Evolutionary conservation across 352 stramenopile species (phyloP), one percentile per base, ranked within the genome.

Genomic region (Phytophthora ohioensis): DNA sequence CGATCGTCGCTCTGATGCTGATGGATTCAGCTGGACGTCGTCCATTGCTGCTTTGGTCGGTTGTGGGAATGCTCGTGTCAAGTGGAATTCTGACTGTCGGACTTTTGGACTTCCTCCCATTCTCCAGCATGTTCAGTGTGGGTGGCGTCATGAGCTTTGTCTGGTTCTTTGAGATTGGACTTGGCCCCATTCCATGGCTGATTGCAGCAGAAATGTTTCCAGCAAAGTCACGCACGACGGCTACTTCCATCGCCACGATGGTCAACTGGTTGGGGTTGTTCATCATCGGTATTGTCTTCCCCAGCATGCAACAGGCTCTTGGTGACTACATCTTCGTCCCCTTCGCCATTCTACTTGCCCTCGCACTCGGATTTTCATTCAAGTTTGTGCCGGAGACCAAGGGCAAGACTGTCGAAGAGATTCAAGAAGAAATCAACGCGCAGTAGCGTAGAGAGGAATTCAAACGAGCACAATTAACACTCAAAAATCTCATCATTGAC

Each of bases 121-220:
- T 87, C 41, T 69, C 67, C 6, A 88, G 74, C 46, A 69, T 83
- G 4, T 67, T 77, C 49, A 81, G 76, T 17, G 76, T 92, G 56
- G 81, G 83, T 5, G 85, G 83, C 41, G 81, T 91, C 47, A 90
- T 87, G 78, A 83, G 75, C 58, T 92, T 91, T 47, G 83, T 92
- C 6, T 92, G 85, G 80, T 92, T 85, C 72, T 88, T 88, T 61
- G 81, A 88, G 67, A 85, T 89, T 15, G 81, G 81, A 2, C 64
- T 89, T 1, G 96, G 96, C 3, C 95, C 97, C 9, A 98, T 99
- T 65, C 95, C 96, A 46, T 99, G 95, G 96, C 75, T 98, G 12
- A 98, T 99, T 61, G 93, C 98, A 6, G 93, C 94, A 9, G 96
- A 99, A 77, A 98, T 98, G 92, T 98, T 98, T 76, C 89, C 95